These are phyloP conservation scores for Kwoniella mangroviensis DNA, from an alignment of 768 basidiomycete genomes.

Conservation along the genomic window DNA sequence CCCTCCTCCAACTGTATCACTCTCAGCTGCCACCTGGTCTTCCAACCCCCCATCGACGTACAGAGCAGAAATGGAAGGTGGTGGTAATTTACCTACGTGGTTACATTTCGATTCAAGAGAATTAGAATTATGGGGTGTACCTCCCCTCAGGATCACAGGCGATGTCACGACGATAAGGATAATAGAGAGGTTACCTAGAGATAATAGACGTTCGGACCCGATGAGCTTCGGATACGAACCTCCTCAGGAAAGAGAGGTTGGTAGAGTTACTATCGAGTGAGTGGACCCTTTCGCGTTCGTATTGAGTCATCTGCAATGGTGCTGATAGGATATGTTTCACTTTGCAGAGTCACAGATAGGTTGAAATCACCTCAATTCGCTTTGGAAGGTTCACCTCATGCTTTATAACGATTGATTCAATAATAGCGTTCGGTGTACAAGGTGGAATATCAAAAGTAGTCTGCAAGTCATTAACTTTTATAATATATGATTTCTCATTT, in stretches of 20 bases:
- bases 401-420: slow-evolving; percentile 27
- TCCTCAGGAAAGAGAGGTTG: slow-evolving; percentile 54
- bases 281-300: neutral
- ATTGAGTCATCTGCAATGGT: neutral
- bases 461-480: neutral
- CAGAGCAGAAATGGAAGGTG: slow-evolving; percentile 51
- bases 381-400: slow-evolving; percentile 49
- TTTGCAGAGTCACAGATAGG: slow-evolving; percentile 45
- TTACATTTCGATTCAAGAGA: slow-evolving; percentile 56
- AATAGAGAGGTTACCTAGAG: slow-evolving; percentile 50
- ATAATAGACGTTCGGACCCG: slow-evolving; percentile 51
- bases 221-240: slow-evolving; percentile 48
- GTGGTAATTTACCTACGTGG: slow-evolving; percentile 50
- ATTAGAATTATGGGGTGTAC: slow-evolving; percentile 57
- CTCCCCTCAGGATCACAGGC: slow-evolving; percentile 39
- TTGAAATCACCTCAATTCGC: slow-evolving; percentile 51
- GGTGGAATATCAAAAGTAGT: neutral
- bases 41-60: slow-evolving; percentile 55
- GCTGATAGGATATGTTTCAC: slow-evolving; percentile 8
- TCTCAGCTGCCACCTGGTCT: slow-evolving; percentile 56
- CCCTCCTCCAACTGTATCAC: slow-evolving; percentile 53
- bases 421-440: neutral
- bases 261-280: slow-evolving; percentile 54
- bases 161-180: slow-evolving; percentile 47
- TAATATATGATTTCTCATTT: slow-evolving; percentile 5